Base-by-base conservation (phyloP, 805 yeast species). In the Sugiyamaella mastotermitis region DNA sequence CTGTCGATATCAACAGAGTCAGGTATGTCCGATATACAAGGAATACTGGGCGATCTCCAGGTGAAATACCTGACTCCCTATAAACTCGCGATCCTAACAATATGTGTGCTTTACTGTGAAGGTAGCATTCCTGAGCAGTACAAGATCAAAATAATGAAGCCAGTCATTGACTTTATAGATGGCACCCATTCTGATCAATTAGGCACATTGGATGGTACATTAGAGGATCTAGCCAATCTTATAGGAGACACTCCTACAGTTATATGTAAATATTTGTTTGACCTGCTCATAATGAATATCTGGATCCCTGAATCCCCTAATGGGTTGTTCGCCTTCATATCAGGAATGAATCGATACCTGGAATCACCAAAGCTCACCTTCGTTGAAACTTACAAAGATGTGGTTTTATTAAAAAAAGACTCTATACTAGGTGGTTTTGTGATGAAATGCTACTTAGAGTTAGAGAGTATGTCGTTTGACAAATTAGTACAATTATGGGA, bases 381-480 rank as follows among this genome's bases (percentile, higher is more conserved):
- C 11, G 25, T 31, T 4, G 7, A 38, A 6, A n/a, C n/a, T n/a
- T n/a, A n/a, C n/a, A n/a, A n/a, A n/a, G n/a, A n/a, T n/a, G n/a
- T n/a, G n/a, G n/a, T n/a, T n/a, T n/a, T n/a, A n/a, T n/a, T n/a
- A n/a, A n/a, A n/a, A n/a, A n/a, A n/a, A n/a, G 20, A 40, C 5
- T 48, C 52, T 2, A 45, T 48, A 7, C 37, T 49, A 16, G 57
- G 56, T 13, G 21, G 29, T 7, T 52, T 47, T 26, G 36, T 53
- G 28, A 33, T 54, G 6, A 49, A 47, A 28, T 47, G 53, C 31
- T 43, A 35, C 24, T 40, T 52, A 29, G 43, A 47, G 18, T 60
- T 64, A 40, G 66, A 62, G 29, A 53, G 61, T 2, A 48, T 73
- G 43, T 61, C 58, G 24, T 74, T 74, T 45, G 73, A 70, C 27